Evolutionary conservation across 2,329 filamentous ascomycete species (phyloP).

Genomic region (Alternaria panax): DNA sequence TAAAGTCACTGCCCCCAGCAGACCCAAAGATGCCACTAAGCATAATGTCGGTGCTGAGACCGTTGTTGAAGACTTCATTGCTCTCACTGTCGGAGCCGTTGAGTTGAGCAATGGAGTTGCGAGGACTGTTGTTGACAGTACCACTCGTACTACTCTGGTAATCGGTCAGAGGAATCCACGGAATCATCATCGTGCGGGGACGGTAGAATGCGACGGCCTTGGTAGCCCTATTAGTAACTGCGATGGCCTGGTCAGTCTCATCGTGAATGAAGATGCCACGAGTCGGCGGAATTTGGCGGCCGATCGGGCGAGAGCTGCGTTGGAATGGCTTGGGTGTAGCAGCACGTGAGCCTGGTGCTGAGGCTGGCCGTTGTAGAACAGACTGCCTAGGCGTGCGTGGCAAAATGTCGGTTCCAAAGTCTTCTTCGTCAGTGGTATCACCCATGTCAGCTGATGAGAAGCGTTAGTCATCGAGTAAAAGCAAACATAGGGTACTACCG

Average conservation of each 20-base stretch:
- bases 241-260: constrained; percentile 50
- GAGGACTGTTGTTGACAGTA: constrained; percentile 51
- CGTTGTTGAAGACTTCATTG: constrained; percentile 45
- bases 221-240: constrained; percentile 51
- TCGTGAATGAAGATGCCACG: constrained; percentile 50
- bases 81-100: constrained; percentile 51
- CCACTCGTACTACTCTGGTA: constrained; percentile 50
- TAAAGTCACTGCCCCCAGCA: constrained; percentile 53
- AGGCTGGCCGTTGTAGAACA: constrained; percentile 59
- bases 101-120: constrained; percentile 45
- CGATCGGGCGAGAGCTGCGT: constrained; percentile 37
- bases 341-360: constrained; percentile 52
- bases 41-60: constrained; percentile 71
- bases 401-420: constrained; percentile 56
- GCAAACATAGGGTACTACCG: constrained; percentile 42
- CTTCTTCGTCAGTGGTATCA: constrained; percentile 63
- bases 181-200: constrained; percentile 39
- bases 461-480: constrained; percentile 54
- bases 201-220: constrained; percentile 54
- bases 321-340: constrained; percentile 50
- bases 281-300: constrained; percentile 40
- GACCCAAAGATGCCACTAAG: constrained; percentile 71
- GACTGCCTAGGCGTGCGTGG: constrained; percentile 55
- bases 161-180: constrained; percentile 39
- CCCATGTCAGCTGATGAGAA: constrained; percentile 62